These are phyloP conservation scores for Eragrostis tef DNA, from an alignment of 202 grass and related monocot genomes.

Conservation along the genomic window DNA sequence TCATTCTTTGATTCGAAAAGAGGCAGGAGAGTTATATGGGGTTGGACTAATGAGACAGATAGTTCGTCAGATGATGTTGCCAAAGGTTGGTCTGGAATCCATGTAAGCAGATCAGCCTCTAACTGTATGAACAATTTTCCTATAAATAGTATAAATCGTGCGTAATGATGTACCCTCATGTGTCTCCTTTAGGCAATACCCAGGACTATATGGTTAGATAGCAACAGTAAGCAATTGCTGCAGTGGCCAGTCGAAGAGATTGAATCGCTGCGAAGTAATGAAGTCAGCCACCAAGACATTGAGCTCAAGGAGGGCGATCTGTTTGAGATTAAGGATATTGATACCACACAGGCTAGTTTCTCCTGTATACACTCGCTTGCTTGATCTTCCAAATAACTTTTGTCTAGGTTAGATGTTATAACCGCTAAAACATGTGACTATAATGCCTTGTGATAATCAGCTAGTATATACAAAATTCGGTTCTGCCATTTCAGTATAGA, in stretches of 20 bases:
- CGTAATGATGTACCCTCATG: background rate
- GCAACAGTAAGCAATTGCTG: slow-evolving; percentile 61
- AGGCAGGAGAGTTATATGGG: slow-evolving; percentile 72
- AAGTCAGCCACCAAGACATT: slow-evolving; percentile 46
- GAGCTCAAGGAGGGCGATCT: slow-evolving; percentile 58
- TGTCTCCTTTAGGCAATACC: slow-evolving; percentile 58
- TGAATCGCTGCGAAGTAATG: slow-evolving; percentile 61
- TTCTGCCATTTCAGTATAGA: background rate
- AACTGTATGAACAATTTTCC: background rate
- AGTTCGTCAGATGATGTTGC: slow-evolving; percentile 59
- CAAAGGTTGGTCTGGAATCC: slow-evolving; percentile 89
- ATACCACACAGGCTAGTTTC: slow-evolving; percentile 58
- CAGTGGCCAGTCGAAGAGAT: slow-evolving; percentile 88
- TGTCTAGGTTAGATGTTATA: background rate
- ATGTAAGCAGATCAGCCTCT: slow-evolving; percentile 53
- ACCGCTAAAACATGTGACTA: background rate
- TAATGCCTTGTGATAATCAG: background rate
- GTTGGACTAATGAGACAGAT: slow-evolving; percentile 82
- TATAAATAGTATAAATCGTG: background rate
- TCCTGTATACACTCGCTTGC: background rate
- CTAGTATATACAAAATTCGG: background rate
- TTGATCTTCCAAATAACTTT: background rate
- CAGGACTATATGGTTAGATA: slow-evolving; percentile 77
- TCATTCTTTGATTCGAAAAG: slow-evolving; percentile 72
- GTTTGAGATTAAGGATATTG: slow-evolving; percentile 66